These are phyloP conservation scores for Mimosa bimucronata DNA, from an alignment of 306 rosid species.

Conservation along the genomic window DNA sequence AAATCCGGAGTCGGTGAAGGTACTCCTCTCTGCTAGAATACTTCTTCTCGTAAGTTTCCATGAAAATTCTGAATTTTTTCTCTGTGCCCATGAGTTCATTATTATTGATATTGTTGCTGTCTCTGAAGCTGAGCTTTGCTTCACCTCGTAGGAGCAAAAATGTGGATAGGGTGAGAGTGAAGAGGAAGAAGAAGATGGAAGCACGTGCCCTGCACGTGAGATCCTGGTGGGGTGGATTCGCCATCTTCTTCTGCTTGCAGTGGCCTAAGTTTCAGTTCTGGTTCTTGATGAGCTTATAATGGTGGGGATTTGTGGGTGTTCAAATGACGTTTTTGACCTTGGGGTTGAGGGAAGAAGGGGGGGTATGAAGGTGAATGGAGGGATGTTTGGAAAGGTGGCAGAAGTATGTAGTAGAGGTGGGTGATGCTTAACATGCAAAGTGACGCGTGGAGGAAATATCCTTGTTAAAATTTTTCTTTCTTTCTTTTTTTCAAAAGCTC, in stretches of 20 bases:
- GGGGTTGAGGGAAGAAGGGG: background rate
- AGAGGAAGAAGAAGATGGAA: slow-evolving; percentile 55
- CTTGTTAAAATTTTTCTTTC: background rate
- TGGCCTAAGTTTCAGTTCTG: background rate
- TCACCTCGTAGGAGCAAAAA: slow-evolving; percentile 24
- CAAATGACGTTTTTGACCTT: slow-evolving; percentile 30
- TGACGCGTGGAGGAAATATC: slow-evolving; percentile 35
- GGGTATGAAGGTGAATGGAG: slow-evolving; percentile 21
- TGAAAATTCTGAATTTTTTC: slow-evolving; percentile 66
- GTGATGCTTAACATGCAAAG: slow-evolving; percentile 41
- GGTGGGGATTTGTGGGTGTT: background rate
- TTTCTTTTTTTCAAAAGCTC: no score
- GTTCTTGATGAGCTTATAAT: background rate
- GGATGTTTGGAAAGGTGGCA: slow-evolving; percentile 34
- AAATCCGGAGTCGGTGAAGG: slow-evolving; percentile 68
- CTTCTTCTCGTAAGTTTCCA: slow-evolving; percentile 61
- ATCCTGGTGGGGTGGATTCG: background rate
- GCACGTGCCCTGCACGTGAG: slow-evolving; percentile 45
- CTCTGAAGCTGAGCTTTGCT: slow-evolving; percentile 23
- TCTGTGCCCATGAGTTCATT: slow-evolving; percentile 49
- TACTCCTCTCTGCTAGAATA: slow-evolving; percentile 75
- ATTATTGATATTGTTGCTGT: background rate
- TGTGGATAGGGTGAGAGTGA: slow-evolving; percentile 40
- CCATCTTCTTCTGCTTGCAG: background rate
- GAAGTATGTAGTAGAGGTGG: slow-evolving; percentile 28